Evolutionary conservation across 2,329 filamentous ascomycete genomes (phyloP), one percentile per base, ranked within the genome.

Genomic region (Whalleya microplaca): DNA sequence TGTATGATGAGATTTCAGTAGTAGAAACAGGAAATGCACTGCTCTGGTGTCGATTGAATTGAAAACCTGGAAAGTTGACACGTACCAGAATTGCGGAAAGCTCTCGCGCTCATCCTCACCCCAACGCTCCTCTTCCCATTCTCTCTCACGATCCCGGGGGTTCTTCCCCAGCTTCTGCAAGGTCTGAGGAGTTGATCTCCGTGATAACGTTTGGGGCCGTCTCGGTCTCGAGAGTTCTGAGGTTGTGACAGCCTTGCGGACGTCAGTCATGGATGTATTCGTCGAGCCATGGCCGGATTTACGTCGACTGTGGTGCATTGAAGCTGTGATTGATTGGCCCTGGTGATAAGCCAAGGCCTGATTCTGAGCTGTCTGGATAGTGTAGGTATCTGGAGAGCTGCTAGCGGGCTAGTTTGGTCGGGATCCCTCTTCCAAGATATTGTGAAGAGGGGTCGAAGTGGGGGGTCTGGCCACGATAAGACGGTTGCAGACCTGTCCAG

Each of bases 31-130:
- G 51, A 53, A 53, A 54, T 60, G 61, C 46, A 41, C 46, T 55
- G 55, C 55, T 61, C 62, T 62, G 59, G 64, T 52, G 65, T 66
- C 59, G 62, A 64, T 49, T 48, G 51, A 21, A 46, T 40, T 46
- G 50, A 43, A 50, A 43, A 58, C 42, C 49, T 55, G 21, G 44
- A 55, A 54, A 50, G 51, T 63, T 42, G 42, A 61, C 55, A 80
- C 83, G 55, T 79, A 88, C 85, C 85, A 88, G 67, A 79, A 87
- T 69, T 87, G 84, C 20, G 84, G 84, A 61, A 88, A 87, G 71
- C 81, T 85, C 67, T 87, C 84, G 53, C 83, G 76, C 66, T 85
- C 84, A 52, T 86, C 80, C 51, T 83, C 80, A 69, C 76, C 83
- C 69, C 76, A 77, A 47, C 72, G 72, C 56, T 77, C 75, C 37